A percentile compares a stretch with the other conserved stretches of the same genome.
These are phyloP conservation scores for Ceratorhiza oryzae-sativae DNA, from an alignment of 1,284 basidiomycete genomes.

Conservation along the genomic window DNA sequence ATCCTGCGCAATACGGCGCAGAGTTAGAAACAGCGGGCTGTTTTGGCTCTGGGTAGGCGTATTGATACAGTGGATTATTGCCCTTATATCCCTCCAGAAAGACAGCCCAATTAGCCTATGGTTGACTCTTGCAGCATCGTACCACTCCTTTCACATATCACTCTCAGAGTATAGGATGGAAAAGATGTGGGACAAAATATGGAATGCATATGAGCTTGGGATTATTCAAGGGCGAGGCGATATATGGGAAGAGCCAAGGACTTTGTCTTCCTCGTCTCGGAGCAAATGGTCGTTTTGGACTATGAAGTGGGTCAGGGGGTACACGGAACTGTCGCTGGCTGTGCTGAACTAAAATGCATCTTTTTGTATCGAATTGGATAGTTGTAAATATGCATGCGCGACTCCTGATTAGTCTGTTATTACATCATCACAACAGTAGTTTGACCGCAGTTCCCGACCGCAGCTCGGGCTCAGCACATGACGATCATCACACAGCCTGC, in stretches of 20 bases:
- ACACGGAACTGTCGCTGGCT: background rate
- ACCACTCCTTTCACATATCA: no score
- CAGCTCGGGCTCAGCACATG: slow-evolving; percentile 2
- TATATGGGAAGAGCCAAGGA: background rate
- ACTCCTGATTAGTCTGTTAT: no score
- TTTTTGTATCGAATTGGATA: no score
- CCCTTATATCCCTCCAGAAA: background rate
- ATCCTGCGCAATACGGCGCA: background rate
- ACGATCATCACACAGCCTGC: slow-evolving; percentile 1
- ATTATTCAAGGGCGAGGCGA: slow-evolving; percentile 1
- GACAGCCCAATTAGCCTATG: background rate
- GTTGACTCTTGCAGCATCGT: background rate
- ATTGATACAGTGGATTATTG: slow-evolving; percentile 16
- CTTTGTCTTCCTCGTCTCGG: slow-evolving; percentile 1
- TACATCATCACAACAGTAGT: background rate
- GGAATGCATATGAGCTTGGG: slow-evolving; percentile 6
- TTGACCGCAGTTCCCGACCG: background rate
- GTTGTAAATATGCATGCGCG: no score
- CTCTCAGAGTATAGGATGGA: no score
- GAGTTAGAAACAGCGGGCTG: background rate
- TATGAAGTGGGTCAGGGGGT: background rate
- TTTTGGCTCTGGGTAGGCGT: slow-evolving; percentile 21
- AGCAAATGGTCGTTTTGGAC: background rate
- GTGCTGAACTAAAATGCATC: background rate
- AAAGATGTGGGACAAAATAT: slow-evolving; percentile 12